Evolutionary conservation across 345 rosid species (phyloP), one percentile per base, ranked within the genome.

Genomic region (Abelmoschus esculentus): DNA sequence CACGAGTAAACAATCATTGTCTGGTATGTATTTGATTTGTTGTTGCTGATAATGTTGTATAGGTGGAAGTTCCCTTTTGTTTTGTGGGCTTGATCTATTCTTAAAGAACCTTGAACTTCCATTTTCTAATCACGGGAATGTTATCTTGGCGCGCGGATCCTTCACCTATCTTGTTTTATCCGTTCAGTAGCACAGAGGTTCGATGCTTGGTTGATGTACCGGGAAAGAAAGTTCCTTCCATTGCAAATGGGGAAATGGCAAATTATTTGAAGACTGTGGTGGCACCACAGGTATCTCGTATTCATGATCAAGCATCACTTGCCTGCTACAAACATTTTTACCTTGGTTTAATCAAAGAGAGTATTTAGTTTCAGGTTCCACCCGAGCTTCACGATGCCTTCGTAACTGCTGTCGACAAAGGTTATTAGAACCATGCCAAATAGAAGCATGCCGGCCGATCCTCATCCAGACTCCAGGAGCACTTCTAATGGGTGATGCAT

Each of bases 31-130:
- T 47, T 47, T 47, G 15, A 11, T 47, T 5, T 47, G 53, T 47
- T 47, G 53, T 47, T 47, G 53, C 6, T 47, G 17, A 12, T 47
- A 4, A 47, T 47, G 17, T 47, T 34, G 34, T 65, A 64, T 80
- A 88, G 90, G 86, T 86, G 47, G 90, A 88, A 17, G 70, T 83
- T 14, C 90, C 90, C 3, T 88, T 87, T 52, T 84, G 81, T 72
- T 86, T 86, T 47, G 85, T 86, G 72, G 92, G 87, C 19, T 70
- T 86, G 83, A 69, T 84, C n/a, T n/a, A n/a, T n/a, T n/a, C 56
- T 69, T 88, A 44, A 87, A 88, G 81, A 86, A 87, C 7, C 82
- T 90, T 70, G 17, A 84, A n/a, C 90, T 85, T 65, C 87, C 92
- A 26, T 80, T 60, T 73, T 74, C 76, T 61, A 86, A 88, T 78